Percentiles rank a stretch among this genome's conserved stretches.
These are phyloP conservation scores for Blastobotrys proliferans DNA, from an alignment of 1,139 yeast genomes.

Conservation along the genomic window DNA sequence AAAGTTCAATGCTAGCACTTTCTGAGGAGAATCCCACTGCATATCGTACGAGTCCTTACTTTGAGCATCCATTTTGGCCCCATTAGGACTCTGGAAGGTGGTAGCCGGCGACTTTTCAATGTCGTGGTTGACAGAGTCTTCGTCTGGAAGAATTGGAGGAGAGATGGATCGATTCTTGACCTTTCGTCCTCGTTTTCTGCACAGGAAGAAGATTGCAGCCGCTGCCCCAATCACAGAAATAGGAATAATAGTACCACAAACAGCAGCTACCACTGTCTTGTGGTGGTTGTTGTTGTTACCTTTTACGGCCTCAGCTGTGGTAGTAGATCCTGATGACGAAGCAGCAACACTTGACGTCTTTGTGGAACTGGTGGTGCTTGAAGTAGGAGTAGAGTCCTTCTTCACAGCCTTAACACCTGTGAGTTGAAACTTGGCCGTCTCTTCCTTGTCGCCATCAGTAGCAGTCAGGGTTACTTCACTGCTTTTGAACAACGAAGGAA, in stretches of 20 bases:
- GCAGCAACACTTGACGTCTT: conserved; percentile 19
- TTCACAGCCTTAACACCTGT: conserved; percentile 45
- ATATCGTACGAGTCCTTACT: conserved; percentile 8
- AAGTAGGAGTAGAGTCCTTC: conserved; percentile 21
- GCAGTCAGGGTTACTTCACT: conserved; percentile 55
- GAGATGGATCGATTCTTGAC: conserved; percentile 28
- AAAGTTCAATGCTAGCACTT: conserved; percentile 35
- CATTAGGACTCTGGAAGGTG: neutral
- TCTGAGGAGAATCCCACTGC: conserved; percentile 35
- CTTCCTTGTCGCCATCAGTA: conserved; percentile 36
- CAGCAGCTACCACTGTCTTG: conserved; percentile 85
- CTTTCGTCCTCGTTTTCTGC: conserved; percentile 44
- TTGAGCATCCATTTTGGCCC: conserved; percentile 1
- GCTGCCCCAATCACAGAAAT: conserved; percentile 46
- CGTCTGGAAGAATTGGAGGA: conserved; percentile 26
- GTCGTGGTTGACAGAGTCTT: conserved; percentile 18
- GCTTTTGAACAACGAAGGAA: conserved; percentile 55
- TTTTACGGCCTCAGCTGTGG: neutral
- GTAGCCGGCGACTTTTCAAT: conserved; percentile 11
- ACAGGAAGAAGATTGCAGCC: conserved; percentile 50
- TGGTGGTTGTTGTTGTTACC: too few species aligned
- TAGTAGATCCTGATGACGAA: conserved; percentile 16
- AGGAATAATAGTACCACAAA: conserved; percentile 85
- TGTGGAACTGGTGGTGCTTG: conserved; percentile 20
- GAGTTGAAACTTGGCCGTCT: conserved; percentile 47